Conservation (phyloP, 2,329 filamentous ascomycete species). For the Cordyceps cateniannulata region DNA sequence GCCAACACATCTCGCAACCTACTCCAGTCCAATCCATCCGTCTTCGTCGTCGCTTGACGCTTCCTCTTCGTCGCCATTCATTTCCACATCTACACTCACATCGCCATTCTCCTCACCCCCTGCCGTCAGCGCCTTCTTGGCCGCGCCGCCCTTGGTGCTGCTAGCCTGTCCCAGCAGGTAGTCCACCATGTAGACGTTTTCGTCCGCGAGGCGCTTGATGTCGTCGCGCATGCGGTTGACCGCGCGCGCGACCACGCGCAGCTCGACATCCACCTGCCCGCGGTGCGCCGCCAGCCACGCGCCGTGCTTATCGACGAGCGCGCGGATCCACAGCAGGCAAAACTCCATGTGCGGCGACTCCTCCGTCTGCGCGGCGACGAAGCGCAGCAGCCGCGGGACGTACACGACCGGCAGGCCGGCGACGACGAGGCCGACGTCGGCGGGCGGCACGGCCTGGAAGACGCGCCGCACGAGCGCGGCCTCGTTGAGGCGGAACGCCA, state of each 20-base stretch:
- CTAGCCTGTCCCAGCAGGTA: constrained; percentile 63
- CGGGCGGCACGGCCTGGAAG: constrained; percentile 73
- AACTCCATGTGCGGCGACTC: constrained; percentile 92
- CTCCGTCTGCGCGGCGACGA: constrained; percentile 82
- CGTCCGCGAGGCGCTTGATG: constrained; percentile 74
- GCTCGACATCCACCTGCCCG: constrained; percentile 73
- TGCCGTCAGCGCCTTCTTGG: constrained; percentile 17
- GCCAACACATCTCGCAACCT: constrained; percentile 17
- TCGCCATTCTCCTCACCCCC: constrained; percentile 18
- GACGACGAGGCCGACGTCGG: constrained; percentile 71
- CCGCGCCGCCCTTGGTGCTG: constrained; percentile 21
- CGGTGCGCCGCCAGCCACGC: constrained; percentile 76
- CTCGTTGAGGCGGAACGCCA: constrained; percentile 96
- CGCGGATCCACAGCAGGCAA: constrained; percentile 87
- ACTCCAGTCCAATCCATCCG: constrained; percentile 45
- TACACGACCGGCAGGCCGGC: constrained; percentile 78
- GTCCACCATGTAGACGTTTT: constrained; percentile 84
- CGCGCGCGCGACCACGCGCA: constrained; percentile 75
- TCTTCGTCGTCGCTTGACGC: constrained; percentile 34
- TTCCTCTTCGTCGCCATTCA: constrained; percentile 26
- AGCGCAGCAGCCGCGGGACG: constrained; percentile 75
- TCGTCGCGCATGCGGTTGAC: constrained; percentile 76
- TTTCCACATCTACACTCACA: constrained; percentile 22
- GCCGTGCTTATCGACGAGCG: constrained; percentile 74
- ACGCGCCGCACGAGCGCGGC: constrained; percentile 73